Percentiles rank a stretch among this genome's conserved stretches.
Conservation (phyloP, 2,329 filamentous ascomycete species). For the Colletotrichum sp. region DNA sequence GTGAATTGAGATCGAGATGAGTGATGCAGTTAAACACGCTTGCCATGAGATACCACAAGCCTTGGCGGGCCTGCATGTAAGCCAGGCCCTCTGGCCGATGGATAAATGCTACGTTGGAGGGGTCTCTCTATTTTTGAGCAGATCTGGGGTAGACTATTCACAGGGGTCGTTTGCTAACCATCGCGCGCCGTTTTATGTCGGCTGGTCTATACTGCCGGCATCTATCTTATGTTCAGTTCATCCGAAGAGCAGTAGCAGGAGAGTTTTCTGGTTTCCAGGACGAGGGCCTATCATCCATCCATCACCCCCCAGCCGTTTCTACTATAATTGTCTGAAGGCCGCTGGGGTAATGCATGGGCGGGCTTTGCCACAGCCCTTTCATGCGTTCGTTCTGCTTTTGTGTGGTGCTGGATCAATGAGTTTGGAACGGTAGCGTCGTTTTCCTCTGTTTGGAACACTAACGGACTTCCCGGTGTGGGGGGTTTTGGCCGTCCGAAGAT, state of each 20-base stretch:
- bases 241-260: background rate
- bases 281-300: background rate
- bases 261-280: background rate
- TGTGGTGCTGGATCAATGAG: background rate
- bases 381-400: background rate
- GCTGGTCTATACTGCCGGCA: background rate
- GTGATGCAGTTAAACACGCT: background rate
- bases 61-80: background rate
- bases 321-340: background rate
- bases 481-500: background rate
- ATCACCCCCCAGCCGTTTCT: background rate
- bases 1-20: background rate
- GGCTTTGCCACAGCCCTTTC: background rate
- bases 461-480: background rate
- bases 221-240: background rate
- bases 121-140: background rate
- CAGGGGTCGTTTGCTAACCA: background rate
- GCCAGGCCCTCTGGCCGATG: background rate
- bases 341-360: background rate
- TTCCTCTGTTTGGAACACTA: background rate
- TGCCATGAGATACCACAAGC: background rate
- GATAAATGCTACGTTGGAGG: background rate
- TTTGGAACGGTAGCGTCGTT: background rate
- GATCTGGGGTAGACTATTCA: background rate
- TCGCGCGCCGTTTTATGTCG: background rate